phyloP scores from a whole-genome alignment of 176 grass and related monocot genomes.

The Pontederia paniculata region DNA sequence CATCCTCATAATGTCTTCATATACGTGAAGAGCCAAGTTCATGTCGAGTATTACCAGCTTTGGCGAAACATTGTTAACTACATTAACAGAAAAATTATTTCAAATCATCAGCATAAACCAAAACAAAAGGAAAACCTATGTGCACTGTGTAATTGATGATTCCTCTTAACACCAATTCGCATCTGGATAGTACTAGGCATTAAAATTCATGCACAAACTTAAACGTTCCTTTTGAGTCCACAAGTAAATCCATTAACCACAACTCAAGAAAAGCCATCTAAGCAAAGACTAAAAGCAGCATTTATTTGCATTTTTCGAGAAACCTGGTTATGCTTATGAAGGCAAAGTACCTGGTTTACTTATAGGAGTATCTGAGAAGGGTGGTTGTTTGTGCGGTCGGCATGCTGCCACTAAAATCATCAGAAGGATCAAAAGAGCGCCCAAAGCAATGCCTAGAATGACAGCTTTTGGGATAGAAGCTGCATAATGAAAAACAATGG shows the following conservation, averaged over 20 bases:
- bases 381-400: slow-evolving; percentile 36
- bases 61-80: slow-evolving; percentile 46
- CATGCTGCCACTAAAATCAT: slow-evolving; percentile 50
- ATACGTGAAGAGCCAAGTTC: slow-evolving; percentile 93
- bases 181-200: no score
- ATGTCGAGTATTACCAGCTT: slow-evolving; percentile 94
- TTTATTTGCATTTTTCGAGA: no score
- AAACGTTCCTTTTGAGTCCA: no score
- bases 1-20: slow-evolving; percentile 94
- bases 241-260: no score
- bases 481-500: slow-evolving; percentile 11
- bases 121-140: background rate
- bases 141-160: background rate
- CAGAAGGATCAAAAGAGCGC: slow-evolving; percentile 52
- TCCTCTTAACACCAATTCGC: no score
- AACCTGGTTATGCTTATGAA: no score
- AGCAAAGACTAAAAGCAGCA: no score
- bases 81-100: background rate
- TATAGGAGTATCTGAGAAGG: slow-evolving; percentile 42
- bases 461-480: slow-evolving; percentile 51
- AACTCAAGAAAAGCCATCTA: no score
- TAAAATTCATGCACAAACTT: no score
- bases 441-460: slow-evolving; percentile 53
- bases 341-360: slow-evolving; percentile 57
- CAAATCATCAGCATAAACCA: background rate